These are phyloP conservation scores for Grosmannia huntii DNA, from an alignment of 2,329 filamentous ascomycete genomes.

Conservation along the genomic window DNA sequence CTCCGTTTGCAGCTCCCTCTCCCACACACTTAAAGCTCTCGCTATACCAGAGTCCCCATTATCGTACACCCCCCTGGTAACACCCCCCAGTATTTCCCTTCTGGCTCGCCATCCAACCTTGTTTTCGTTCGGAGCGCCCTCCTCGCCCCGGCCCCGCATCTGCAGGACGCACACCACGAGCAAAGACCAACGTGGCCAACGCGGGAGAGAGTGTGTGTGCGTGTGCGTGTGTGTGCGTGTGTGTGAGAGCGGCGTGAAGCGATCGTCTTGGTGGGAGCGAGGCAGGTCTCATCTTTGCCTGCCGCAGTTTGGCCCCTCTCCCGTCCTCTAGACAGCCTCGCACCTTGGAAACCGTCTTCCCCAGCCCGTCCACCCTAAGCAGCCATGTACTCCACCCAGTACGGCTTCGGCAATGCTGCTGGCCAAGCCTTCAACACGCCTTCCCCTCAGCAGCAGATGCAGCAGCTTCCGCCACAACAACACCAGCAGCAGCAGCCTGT, in stretches of 20 bases:
- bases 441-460: constrained; percentile 31
- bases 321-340: not conserved
- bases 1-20: not conserved
- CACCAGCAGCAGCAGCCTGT: constrained; percentile 8
- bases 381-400: constrained; percentile 41
- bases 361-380: constrained; percentile 10
- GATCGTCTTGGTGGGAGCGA: not conserved
- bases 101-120: not conserved
- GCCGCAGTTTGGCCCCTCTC: too few species aligned
- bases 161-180: not conserved
- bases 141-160: not conserved
- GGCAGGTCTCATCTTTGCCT: not conserved
- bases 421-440: constrained; percentile 38
- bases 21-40: not conserved
- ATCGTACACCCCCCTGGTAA: not conserved
- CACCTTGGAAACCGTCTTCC: not conserved
- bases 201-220: not conserved
- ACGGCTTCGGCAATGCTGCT: constrained; percentile 41
- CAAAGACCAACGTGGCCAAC: not conserved
- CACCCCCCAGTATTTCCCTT: not conserved
- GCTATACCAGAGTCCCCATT: not conserved
- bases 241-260: not conserved
- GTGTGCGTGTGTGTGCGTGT: too few species aligned
- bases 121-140: not conserved
- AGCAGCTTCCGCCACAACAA: constrained; percentile 17